These are phyloP conservation scores for Tricholoma furcatifolium DNA, from an alignment of 768 basidiomycete species.

Conservation along the genomic window DNA sequence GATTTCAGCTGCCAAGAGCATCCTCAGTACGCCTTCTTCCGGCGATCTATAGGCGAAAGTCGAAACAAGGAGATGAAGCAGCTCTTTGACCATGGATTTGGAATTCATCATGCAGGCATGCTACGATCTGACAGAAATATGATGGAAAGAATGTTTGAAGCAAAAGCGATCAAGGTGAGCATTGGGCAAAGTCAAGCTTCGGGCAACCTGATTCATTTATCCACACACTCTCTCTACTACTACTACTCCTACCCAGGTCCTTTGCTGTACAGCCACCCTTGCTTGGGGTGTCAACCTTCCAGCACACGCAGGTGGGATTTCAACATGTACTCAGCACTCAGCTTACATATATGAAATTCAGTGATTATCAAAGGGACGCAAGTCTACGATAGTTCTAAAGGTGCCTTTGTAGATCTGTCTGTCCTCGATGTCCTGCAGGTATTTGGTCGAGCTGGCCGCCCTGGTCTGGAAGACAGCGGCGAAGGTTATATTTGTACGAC, in stretches of 20 bases:
- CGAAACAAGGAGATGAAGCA: constrained; percentile 97
- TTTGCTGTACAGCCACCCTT: constrained; percentile 96
- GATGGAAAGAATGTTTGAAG: constrained; percentile 93
- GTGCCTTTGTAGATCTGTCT: constrained; percentile 88
- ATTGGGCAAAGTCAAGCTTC: too few species aligned
- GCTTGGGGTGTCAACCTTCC: constrained; percentile 99
- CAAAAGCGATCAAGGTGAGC: constrained; percentile 82
- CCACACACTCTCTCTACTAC: too few species aligned
- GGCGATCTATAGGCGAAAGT: constrained; percentile 74
- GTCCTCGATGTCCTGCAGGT: constrained; percentile 96
- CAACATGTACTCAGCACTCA: constrained; percentile 8
- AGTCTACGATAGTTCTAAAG: constrained; percentile 88
- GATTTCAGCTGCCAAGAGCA: constrained; percentile 84
- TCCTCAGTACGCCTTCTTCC: constrained; percentile 73
- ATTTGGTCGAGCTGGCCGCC: constrained; percentile 93
- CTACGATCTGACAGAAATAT: constrained; percentile 89
- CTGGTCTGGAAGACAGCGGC: constrained; percentile 86
- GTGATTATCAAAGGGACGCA: constrained; percentile 98
- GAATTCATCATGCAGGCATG: constrained; percentile 99
- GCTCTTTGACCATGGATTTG: constrained; percentile 89
- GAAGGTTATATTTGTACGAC: constrained; percentile 97
- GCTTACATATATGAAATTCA: constrained; percentile 24
- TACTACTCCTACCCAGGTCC: constrained; percentile 65
- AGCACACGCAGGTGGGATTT: constrained; percentile 80
- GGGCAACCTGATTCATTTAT: background rate